Evolutionary conservation across 306 rosid species (phyloP).

Genomic region (Dalbergia cochinchinensis): DNA sequence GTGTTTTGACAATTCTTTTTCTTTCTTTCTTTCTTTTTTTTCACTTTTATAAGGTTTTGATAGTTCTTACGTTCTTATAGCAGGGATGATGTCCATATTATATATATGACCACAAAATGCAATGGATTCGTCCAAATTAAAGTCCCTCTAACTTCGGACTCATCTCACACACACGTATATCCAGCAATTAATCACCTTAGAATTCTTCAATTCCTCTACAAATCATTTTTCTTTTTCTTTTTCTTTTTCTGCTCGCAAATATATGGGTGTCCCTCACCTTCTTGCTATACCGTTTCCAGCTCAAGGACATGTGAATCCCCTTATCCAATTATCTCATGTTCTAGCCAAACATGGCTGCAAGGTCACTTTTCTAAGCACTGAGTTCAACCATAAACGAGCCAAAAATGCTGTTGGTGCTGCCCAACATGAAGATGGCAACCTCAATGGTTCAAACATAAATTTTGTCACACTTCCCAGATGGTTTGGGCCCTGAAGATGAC

Average conservation of each 20-base stretch:
- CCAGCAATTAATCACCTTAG: too few relatives aligned
- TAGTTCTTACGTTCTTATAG: too few relatives aligned
- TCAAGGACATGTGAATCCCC: slow-evolving; percentile 61
- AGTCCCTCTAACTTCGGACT: too few relatives aligned
- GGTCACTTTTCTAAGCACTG: slow-evolving; percentile 53
- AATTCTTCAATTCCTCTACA: not conserved
- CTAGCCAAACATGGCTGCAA: slow-evolving; percentile 48
- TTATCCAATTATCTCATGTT: slow-evolving; percentile 48
- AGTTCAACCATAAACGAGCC: slow-evolving; percentile 39
- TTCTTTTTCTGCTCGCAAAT: not conserved
- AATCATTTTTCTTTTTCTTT: too few relatives aligned
- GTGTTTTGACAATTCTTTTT: too few relatives aligned
- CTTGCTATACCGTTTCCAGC: slow-evolving; percentile 51
- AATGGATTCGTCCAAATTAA: too few relatives aligned
- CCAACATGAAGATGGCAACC: not conserved
- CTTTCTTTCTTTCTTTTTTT: too few relatives aligned
- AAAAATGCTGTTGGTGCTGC: not conserved
- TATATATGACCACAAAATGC: too few relatives aligned
- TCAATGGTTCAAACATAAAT: slow-evolving; percentile 1
- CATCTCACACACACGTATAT: too few relatives aligned
- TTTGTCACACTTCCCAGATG: slow-evolving; percentile 52
- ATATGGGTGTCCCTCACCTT: slow-evolving; percentile 55
- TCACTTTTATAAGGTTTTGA: too few relatives aligned
- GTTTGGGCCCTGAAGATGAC: slow-evolving; percentile 52
- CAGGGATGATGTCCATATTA: too few relatives aligned